Conservation (phyloP, 2,329 filamentous ascomycete species). For the Xylariaceae sp. region DNA sequence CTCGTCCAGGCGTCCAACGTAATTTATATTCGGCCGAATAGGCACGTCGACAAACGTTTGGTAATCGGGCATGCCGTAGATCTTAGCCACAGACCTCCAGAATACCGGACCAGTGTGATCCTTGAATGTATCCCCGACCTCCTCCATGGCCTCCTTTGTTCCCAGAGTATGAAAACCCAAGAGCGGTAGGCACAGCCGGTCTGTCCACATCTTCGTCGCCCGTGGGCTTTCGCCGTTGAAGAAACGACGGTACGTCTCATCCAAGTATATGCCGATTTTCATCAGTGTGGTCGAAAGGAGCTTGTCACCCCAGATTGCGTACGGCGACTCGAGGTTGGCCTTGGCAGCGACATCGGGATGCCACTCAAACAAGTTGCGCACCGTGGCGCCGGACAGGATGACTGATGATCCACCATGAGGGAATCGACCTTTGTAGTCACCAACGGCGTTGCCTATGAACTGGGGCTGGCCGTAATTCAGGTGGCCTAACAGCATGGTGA, state of each 20-base stretch:
- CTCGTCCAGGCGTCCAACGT: slow-evolving; percentile 46
- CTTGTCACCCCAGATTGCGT: slow-evolving; percentile 49
- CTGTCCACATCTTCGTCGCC: slow-evolving; percentile 43
- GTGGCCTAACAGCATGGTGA: slow-evolving; percentile 43
- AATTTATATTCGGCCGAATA: slow-evolving; percentile 38
- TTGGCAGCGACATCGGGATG: slow-evolving; percentile 38
- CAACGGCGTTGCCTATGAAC: slow-evolving; percentile 53
- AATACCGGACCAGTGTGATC: slow-evolving; percentile 36
- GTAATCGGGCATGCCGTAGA: slow-evolving; percentile 40
- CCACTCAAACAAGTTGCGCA: slow-evolving; percentile 40
- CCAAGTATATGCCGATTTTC: slow-evolving; percentile 48
- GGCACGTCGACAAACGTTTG: slow-evolving; percentile 33
- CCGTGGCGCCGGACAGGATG: slow-evolving; percentile 45
- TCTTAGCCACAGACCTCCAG: slow-evolving; percentile 46
- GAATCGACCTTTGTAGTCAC: slow-evolving; percentile 50
- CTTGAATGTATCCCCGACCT: slow-evolving; percentile 38
- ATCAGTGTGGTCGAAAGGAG: slow-evolving; percentile 49
- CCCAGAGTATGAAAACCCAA: slow-evolving; percentile 49
- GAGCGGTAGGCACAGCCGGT: slow-evolving; percentile 49
- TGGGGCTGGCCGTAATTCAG: slow-evolving; percentile 42
- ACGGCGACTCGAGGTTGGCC: slow-evolving; percentile 43
- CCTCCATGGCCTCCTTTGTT: slow-evolving; percentile 39
- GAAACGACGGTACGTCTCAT: slow-evolving; percentile 47
- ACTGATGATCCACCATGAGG: slow-evolving; percentile 53
- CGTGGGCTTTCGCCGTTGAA: slow-evolving; percentile 52